Evolutionary conservation across 2,329 filamentous ascomycete species (phyloP).

Genomic region (Colletotrichum siamense): DNA sequence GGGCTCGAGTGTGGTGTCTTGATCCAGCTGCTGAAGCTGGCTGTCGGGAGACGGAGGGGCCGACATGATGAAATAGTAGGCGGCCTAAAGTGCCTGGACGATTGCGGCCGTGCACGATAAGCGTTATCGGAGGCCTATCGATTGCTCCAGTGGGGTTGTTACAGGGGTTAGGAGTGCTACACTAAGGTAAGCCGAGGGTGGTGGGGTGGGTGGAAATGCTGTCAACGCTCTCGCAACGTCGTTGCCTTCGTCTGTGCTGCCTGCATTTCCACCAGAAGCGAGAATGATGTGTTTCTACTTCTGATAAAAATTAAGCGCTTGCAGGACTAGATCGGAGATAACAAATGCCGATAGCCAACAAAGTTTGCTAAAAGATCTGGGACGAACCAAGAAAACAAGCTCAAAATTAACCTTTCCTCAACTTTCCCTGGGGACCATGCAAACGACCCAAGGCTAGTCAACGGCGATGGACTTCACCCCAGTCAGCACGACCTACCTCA

Average conservation of each 20-base stretch:
- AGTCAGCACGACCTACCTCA: constrained; percentile 57
- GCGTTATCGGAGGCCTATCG: neutral
- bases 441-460: neutral
- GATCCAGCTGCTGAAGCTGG: constrained; percentile 1
- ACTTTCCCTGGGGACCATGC: neutral
- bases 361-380: neutral
- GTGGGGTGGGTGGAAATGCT: neutral
- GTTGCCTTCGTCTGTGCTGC: neutral
- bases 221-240: neutral
- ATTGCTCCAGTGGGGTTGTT: neutral
- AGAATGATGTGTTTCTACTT: neutral
- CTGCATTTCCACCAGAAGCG: neutral
- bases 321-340: neutral
- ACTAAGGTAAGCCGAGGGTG: neutral
- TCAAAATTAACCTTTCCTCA: neutral
- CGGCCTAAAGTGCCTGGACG: neutral
- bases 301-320: neutral
- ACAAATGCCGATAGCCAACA: neutral
- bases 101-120: neutral
- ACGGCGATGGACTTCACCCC: constrained; percentile 60
- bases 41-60: neutral
- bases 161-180: neutral
- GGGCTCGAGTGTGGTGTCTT: neutral
- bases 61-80: neutral
- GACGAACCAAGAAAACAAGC: neutral